Base-by-base conservation (phyloP, 2,329 filamentous ascomycete genomes). In the Zymoseptoria crescenta region DNA sequence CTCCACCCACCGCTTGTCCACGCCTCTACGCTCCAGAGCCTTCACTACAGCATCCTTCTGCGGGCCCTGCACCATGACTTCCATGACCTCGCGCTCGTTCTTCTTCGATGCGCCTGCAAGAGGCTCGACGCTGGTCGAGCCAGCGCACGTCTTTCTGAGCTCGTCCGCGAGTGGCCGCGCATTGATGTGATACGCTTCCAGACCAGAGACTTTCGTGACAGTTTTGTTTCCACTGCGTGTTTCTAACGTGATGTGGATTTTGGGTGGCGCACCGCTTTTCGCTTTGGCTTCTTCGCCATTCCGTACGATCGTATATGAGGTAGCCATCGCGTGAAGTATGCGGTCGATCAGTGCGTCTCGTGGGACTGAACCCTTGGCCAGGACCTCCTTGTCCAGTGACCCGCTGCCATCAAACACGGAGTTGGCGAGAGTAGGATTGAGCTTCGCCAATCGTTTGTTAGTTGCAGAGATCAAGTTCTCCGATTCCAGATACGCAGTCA, bases 11-110 rank as follows among this genome's bases (percentile, higher is more conserved):
- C 80, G 78, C 59, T 73, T 75, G 58, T 78, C 78, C 3, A 88
- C 75, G 0, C 86, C 86, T 60, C 84, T 77, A 68, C 78, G 80
- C 60, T 79, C 79, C 65, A 88, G 70, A 28, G 83, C 82, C 65
- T 81, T 82, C 52, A 84, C 74, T 19, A 88, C 76, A 16, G 80
- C 81, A 61, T 82, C 81, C 58, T 80, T 81, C 74, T 88, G 85
- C 60, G 85, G 84, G 1, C 86, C 86, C 67, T 88, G 86, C 3
- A 88, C 79, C 74, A 87, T 77, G 20, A 88, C 80, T 70, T 88
- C 86, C 80, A 87, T 81, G 1, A 86, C 75, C 0, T 83, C 83
- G 65, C 80, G 82, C 62, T 84, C 81, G 1, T 81, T 82, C 65
- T 84, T 83, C 8, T 84, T 84, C 61, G 79, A 79, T 19, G 77